Conservation (phyloP, 768 basidiomycete species). For the Tulasnella sp. region DNA sequence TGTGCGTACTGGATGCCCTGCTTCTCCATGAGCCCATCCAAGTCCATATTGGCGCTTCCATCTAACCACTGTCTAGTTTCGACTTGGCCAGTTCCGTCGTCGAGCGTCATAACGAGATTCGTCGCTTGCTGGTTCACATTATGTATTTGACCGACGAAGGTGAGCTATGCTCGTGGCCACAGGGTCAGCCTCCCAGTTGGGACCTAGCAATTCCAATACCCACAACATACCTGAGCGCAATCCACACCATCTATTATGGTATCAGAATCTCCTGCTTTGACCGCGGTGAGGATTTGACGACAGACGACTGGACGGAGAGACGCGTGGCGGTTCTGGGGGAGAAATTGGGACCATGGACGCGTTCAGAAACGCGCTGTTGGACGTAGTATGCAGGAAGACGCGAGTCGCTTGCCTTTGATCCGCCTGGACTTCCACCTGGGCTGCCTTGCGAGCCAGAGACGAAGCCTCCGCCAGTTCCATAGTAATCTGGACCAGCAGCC, state of each 20-base stretch:
- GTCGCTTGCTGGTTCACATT: slow-evolving; percentile 65
- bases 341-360: background rate
- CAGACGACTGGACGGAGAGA: slow-evolving; percentile 69
- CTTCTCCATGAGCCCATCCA: slow-evolving; percentile 35
- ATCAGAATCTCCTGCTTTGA: slow-evolving; percentile 77
- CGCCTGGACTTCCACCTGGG: slow-evolving; percentile 9
- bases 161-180: slow-evolving; percentile 48
- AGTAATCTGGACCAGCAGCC: slow-evolving; percentile 10
- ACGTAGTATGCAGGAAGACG: background rate
- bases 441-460: slow-evolving; percentile 10
- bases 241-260: slow-evolving; percentile 77
- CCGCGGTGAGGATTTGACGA: slow-evolving; percentile 63
- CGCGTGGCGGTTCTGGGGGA: slow-evolving; percentile 25
- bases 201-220: background rate
- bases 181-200: background rate
- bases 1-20: slow-evolving; percentile 16
- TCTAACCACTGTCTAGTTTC: slow-evolving; percentile 83
- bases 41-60: slow-evolving; percentile 45
- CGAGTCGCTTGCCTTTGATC: background rate
- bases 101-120: slow-evolving; percentile 68
- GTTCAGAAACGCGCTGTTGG: background rate
- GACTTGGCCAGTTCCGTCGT: slow-evolving; percentile 77
- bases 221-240: slow-evolving; percentile 61
- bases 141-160: slow-evolving; percentile 65
- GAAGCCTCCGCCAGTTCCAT: slow-evolving; percentile 11